phyloP scores from a whole-genome alignment of 345 rosid genomes.

The Camelina hispida region DNA sequence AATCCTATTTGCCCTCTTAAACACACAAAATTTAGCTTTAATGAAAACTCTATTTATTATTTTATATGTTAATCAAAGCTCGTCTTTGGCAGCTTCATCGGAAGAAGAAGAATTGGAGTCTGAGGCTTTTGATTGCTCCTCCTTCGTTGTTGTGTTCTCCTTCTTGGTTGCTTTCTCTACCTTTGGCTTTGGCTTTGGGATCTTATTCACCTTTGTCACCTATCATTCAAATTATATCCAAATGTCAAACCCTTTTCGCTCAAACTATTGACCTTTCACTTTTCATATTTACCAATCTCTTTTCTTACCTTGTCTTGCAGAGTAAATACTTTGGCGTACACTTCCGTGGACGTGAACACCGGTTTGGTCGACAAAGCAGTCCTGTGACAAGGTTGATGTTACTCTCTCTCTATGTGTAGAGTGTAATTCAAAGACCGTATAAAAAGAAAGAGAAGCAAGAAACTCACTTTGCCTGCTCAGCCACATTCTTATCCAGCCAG shows the following conservation, averaged over 20 bases:
- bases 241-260: neutral
- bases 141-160: constrained; percentile 54
- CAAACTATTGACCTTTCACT: neutral
- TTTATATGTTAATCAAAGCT: constrained; percentile 55
- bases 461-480: constrained; percentile 81
- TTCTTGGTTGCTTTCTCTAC: constrained; percentile 71
- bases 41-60: constrained; percentile 25
- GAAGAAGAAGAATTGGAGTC: constrained; percentile 25
- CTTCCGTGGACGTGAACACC: constrained; percentile 81
- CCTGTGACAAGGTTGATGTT: constrained; percentile 48
- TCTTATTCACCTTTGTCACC: constrained; percentile 67
- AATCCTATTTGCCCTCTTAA: constrained; percentile 37
- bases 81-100: constrained; percentile 47
- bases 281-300: neutral
- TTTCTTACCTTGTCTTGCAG: constrained; percentile 83
- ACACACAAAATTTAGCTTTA: constrained; percentile 21
- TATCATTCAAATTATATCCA: constrained; percentile 26
- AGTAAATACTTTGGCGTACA: constrained; percentile 57
- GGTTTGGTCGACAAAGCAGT: constrained; percentile 61
- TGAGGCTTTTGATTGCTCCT: constrained; percentile 36
- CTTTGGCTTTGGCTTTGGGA: constrained; percentile 94
- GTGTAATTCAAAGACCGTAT: neutral
- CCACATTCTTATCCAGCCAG: constrained; percentile 88
- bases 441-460: neutral
- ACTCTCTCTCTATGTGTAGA: constrained; percentile 19